A percentile compares a stretch with the other conserved stretches of the same genome.
Conservation (phyloP, 2,329 filamentous ascomycete genomes). For the Monosporascus ibericus region DNA sequence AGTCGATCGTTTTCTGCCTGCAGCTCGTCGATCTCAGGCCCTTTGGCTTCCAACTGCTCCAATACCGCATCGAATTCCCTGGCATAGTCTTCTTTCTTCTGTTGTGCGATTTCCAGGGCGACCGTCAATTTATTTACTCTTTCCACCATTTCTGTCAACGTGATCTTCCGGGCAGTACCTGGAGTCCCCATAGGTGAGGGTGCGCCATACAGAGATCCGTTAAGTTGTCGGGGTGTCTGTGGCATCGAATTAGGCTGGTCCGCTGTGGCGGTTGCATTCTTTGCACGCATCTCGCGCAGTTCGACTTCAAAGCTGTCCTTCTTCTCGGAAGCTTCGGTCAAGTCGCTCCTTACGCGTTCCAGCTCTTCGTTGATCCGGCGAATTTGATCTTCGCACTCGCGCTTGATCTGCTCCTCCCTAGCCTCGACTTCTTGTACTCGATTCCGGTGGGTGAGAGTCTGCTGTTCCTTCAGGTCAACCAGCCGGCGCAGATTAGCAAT, state of each 20-base stretch:
- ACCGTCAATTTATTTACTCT: constrained; percentile 64
- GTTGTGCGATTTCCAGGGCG: constrained; percentile 66
- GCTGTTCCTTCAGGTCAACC: constrained; percentile 74
- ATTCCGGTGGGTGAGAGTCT: constrained; percentile 64
- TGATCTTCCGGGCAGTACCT: constrained; percentile 48
- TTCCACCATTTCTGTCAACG: constrained; percentile 56
- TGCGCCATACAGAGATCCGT: constrained; percentile 50
- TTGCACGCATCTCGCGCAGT: constrained; percentile 46
- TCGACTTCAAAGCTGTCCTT: constrained; percentile 46
- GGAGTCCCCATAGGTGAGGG: constrained; percentile 58
- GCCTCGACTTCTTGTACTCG: constrained; percentile 65
- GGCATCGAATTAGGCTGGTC: constrained; percentile 42
- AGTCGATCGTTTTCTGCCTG: constrained; percentile 75
- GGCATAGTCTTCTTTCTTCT: constrained; percentile 67
- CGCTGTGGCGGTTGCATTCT: constrained; percentile 35
- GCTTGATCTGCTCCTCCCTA: constrained; percentile 55
- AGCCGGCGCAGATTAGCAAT: constrained; percentile 75
- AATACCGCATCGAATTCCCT: constrained; percentile 82
- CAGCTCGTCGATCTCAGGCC: constrained; percentile 82
- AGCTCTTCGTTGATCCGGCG: constrained; percentile 51
- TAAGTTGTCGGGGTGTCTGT: constrained; percentile 51
- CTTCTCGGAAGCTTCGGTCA: constrained; percentile 41
- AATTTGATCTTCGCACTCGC: constrained; percentile 58
- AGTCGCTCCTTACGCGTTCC: constrained; percentile 45
- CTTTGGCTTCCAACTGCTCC: constrained; percentile 74